A percentile compares a stretch with the other conserved stretches of the same genome.
phyloP scores from a whole-genome alignment of 2,329 filamentous ascomycete genomes.

The Ophiostoma ulmi region DNA sequence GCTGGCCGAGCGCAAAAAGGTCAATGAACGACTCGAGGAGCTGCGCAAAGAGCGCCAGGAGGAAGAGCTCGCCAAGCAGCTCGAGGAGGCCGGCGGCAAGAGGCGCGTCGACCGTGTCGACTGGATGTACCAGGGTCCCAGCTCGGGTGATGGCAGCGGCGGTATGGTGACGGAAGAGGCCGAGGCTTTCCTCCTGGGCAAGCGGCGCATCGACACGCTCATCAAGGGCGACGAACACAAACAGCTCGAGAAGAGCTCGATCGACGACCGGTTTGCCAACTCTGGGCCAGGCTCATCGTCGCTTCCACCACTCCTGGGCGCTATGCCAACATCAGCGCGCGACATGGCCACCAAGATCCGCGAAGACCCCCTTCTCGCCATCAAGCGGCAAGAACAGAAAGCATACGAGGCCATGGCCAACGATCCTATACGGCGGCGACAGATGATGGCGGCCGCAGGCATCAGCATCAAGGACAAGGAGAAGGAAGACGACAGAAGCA shows the following conservation, averaged over 20 bases:
- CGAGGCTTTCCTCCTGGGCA: constrained; percentile 88
- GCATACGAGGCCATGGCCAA: constrained; percentile 77
- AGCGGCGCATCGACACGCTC: constrained; percentile 78
- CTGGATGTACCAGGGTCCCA: constrained; percentile 96
- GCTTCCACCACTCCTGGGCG: neutral
- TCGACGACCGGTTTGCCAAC: constrained; percentile 50
- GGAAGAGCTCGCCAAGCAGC: constrained; percentile 83
- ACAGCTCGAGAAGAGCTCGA: constrained; percentile 69
- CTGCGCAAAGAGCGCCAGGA: constrained; percentile 89
- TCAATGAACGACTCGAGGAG: constrained; percentile 85
- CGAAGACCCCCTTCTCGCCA: constrained; percentile 85
- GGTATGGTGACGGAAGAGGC: constrained; percentile 74
- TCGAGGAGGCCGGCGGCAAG: constrained; percentile 80
- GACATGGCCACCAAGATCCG: constrained; percentile 83
- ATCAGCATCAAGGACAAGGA: constrained; percentile 36
- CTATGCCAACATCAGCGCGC: constrained; percentile 54
- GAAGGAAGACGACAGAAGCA: constrained; percentile 25
- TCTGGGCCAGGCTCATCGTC: neutral
- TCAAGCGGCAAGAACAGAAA: constrained; percentile 85
- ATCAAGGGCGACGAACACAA: constrained; percentile 76
- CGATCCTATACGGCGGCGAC: constrained; percentile 62
- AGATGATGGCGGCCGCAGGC: constrained; percentile 61
- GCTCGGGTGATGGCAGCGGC: constrained; percentile 61
- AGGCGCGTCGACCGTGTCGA: constrained; percentile 81
- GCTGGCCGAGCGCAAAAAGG: constrained; percentile 89